Percentiles rank a stretch among this genome's conserved stretches.
These are phyloP conservation scores for Dothideomycetes sp. DNA, from an alignment of 2,329 filamentous ascomycete species.

Conservation along the genomic window DNA sequence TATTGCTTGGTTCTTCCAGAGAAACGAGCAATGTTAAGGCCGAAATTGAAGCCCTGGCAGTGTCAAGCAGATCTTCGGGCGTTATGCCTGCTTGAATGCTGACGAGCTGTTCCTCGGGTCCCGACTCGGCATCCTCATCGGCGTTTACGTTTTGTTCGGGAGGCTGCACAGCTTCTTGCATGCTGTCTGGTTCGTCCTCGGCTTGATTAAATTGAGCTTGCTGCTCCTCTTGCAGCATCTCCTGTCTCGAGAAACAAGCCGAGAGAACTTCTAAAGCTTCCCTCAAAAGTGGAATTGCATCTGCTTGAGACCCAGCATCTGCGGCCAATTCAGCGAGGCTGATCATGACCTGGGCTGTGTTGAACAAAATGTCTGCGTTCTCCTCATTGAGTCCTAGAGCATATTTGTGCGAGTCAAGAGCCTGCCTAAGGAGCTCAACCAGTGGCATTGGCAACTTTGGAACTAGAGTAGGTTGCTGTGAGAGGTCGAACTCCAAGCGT, in stretches of 20 bases:
- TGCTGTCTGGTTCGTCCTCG: constrained; percentile 9
- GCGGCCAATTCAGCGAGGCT: constrained; percentile 51
- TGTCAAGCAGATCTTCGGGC: constrained; percentile 54
- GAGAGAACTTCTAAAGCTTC: constrained; percentile 53
- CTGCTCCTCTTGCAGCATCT: constrained; percentile 33
- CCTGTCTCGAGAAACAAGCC: constrained; percentile 32
- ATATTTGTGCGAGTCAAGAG: constrained; percentile 52
- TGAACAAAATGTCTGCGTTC: constrained; percentile 60
- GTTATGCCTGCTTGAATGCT: constrained; percentile 57
- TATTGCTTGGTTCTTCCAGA: constrained; percentile 37
- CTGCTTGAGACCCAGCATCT: constrained; percentile 37
- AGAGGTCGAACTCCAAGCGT: constrained; percentile 57
- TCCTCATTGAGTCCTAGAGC: constrained; percentile 49
- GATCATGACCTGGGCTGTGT: constrained; percentile 58
- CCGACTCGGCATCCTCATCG: constrained; percentile 19
- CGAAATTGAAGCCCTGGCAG: constrained; percentile 50
- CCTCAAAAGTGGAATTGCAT: constrained; percentile 44
- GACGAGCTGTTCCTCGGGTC: constrained; percentile 49
- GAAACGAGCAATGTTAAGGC: constrained; percentile 35
- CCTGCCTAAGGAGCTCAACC: constrained; percentile 45
- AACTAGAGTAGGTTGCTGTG: constrained; percentile 54
- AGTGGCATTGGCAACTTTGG: constrained; percentile 44
- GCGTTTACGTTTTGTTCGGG: constrained; percentile 14
- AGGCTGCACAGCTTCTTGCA: constrained; percentile 19
- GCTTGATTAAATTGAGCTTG: constrained; percentile 14